Evolutionary conservation across 2,329 filamentous ascomycete species (phyloP).

Genomic region (Colletotrichum sp.): DNA sequence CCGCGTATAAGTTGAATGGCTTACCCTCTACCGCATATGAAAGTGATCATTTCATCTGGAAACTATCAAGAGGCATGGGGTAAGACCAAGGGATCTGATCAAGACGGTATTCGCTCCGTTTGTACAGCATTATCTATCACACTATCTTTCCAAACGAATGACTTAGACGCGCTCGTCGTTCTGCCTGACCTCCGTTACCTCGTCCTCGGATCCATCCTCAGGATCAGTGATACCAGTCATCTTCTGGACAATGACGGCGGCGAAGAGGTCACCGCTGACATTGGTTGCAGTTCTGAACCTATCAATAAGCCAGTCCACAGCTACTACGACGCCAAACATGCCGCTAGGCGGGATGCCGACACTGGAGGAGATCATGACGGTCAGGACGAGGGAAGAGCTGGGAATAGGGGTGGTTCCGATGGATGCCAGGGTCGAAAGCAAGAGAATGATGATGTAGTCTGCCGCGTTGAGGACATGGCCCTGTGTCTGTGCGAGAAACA

Average conservation of each 20-base stretch:
- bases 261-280: conserved; percentile 56
- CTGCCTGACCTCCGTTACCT: background rate
- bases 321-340: conserved; percentile 52
- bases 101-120: conserved; percentile 3
- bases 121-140: background rate
- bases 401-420: conserved; percentile 61
- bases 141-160: background rate
- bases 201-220: conserved; percentile 15
- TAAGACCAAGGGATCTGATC: background rate
- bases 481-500: conserved; percentile 57
- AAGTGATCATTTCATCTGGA: background rate
- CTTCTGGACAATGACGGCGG: conserved; percentile 41
- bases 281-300: conserved; percentile 58
- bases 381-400: conserved; percentile 54
- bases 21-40: too few relatives aligned
- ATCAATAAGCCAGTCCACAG: conserved; percentile 62
- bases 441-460: conserved; percentile 53
- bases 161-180: conserved; percentile 13
- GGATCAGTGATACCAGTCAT: conserved; percentile 40
- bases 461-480: conserved; percentile 44
- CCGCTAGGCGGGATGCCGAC: conserved; percentile 50
- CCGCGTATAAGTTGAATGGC: background rate
- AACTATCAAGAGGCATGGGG: background rate
- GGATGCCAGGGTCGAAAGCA: conserved; percentile 55
- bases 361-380: conserved; percentile 54